Evolutionary conservation across 495 filamentous ascomycete species (phyloP).

Genomic region (Trichoderma erinaceum): DNA sequence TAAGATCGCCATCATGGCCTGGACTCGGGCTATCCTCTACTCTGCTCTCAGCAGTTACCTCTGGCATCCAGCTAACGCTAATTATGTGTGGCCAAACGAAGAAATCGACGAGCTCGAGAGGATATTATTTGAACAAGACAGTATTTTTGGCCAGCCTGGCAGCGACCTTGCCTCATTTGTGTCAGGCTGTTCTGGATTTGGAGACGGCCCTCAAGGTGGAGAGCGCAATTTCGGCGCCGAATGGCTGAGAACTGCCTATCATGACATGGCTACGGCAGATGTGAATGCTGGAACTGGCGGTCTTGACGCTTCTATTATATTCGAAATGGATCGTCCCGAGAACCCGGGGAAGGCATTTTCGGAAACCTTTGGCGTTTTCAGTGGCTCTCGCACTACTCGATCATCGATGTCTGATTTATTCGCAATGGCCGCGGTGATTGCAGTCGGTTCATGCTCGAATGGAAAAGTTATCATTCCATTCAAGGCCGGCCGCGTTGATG

Average conservation of each 20-base stretch:
- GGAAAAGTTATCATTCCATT: slow-evolving; percentile 38
- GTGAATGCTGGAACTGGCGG: slow-evolving; percentile 27
- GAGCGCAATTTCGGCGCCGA: slow-evolving; percentile 26
- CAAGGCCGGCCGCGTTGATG: slow-evolving; percentile 37
- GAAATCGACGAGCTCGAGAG: background rate
- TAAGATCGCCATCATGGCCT: background rate
- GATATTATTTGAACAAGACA: background rate
- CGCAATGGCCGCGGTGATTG: slow-evolving; percentile 15
- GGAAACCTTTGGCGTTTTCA: slow-evolving; percentile 27
- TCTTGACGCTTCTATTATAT: slow-evolving; percentile 31
- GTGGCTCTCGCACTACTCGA: slow-evolving; percentile 17
- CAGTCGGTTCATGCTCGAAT: slow-evolving; percentile 13
- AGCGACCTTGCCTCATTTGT: background rate
- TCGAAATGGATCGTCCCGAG: slow-evolving; percentile 26
- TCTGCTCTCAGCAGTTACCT: background rate
- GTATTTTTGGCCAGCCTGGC: background rate
- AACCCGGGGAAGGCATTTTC: slow-evolving; percentile 38
- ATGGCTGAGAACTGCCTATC: slow-evolving; percentile 42
- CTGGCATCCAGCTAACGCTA: background rate
- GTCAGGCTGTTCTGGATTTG: background rate
- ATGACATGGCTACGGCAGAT: slow-evolving; percentile 29
- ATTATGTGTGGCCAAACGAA: background rate
- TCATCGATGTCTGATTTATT: slow-evolving; percentile 18
- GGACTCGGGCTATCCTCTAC: background rate
- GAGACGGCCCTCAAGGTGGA: background rate